Evolutionary conservation across 2,329 filamentous ascomycete genomes (phyloP).

Genomic region (Neofusicoccum sp.): DNA sequence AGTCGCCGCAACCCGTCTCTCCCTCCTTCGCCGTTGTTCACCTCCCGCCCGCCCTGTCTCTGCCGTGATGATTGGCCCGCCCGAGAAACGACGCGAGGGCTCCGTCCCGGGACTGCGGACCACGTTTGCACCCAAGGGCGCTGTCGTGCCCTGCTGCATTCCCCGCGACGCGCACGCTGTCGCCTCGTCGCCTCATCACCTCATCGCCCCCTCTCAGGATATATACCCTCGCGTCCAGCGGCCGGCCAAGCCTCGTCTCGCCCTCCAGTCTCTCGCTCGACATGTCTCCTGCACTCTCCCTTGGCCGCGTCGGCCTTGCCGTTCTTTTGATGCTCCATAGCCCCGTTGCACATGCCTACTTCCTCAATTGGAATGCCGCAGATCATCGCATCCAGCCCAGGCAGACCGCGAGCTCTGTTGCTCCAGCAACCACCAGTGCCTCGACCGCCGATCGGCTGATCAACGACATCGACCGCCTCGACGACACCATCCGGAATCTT

Average conservation of each 20-base stretch:
- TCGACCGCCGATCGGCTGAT: constrained; percentile 9
- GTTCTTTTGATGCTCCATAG: constrained; percentile 9
- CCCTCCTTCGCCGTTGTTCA: not conserved
- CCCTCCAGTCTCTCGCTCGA: constrained; percentile 1
- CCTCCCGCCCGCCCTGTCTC: not conserved
- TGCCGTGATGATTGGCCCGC: not conserved
- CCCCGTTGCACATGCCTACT: constrained; percentile 3
- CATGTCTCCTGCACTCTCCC: not conserved
- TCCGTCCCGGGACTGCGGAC: not conserved
- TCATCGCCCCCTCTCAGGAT: not conserved
- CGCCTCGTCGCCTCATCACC: not conserved
- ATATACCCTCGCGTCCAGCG: not conserved
- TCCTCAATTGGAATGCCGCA: constrained; percentile 7
- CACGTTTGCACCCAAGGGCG: constrained; percentile 6
- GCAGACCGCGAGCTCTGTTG: constrained; percentile 3
- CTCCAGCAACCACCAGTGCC: constrained; percentile 4
- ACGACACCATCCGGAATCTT: constrained; percentile 7
- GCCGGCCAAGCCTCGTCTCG: not conserved
- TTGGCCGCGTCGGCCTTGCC: constrained; percentile 3
- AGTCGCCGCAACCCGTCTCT: not conserved
- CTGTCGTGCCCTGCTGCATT: constrained; percentile 1
- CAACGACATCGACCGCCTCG: constrained; percentile 11
- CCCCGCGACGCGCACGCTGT: not conserved
- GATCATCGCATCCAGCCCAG: constrained; percentile 3
- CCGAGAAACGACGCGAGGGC: not conserved